phyloP scores from a whole-genome alignment of 768 basidiomycete genomes.

The Kwoniella pini region DNA sequence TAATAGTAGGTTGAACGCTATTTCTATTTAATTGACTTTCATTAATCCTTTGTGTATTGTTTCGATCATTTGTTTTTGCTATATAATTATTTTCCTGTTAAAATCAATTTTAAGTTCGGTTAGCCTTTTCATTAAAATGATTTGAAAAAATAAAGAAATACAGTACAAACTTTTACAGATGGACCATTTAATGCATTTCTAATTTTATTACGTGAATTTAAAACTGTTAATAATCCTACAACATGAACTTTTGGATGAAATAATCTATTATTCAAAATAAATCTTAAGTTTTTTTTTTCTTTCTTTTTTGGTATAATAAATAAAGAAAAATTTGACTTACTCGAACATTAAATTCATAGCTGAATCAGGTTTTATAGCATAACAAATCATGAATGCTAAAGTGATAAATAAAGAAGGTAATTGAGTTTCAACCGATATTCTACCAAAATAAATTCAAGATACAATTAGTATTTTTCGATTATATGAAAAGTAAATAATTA shows the following conservation, averaged over 20 bases:
- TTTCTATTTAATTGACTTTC: not conserved
- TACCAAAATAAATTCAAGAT: not conserved
- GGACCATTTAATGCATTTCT: conserved; percentile 1
- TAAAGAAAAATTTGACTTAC: conserved; percentile 18
- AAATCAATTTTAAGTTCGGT: no score
- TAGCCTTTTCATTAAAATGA: no score
- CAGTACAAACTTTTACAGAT: not conserved
- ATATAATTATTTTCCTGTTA: not conserved
- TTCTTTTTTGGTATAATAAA: no score
- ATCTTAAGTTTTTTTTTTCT: no score
- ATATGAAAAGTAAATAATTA: not conserved
- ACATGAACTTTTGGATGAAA: conserved; percentile 24
- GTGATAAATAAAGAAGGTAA: conserved; percentile 8
- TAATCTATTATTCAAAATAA: no score
- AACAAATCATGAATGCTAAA: conserved; percentile 19
- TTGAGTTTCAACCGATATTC: conserved; percentile 22
- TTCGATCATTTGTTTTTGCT: not conserved
- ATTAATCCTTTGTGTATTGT: not conserved
- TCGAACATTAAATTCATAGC: conserved; percentile 18
- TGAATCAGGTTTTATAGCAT: conserved; percentile 4
- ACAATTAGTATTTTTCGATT: no score
- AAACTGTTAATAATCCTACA: conserved; percentile 13
- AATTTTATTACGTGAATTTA: conserved; percentile 8
- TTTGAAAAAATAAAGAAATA: no score
- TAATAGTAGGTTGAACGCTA: not conserved